Percentiles rank a stretch among this genome's conserved stretches.
These are phyloP conservation scores for Rhinocladiella similis DNA, from an alignment of 2,329 filamentous ascomycete species.

Conservation along the genomic window DNA sequence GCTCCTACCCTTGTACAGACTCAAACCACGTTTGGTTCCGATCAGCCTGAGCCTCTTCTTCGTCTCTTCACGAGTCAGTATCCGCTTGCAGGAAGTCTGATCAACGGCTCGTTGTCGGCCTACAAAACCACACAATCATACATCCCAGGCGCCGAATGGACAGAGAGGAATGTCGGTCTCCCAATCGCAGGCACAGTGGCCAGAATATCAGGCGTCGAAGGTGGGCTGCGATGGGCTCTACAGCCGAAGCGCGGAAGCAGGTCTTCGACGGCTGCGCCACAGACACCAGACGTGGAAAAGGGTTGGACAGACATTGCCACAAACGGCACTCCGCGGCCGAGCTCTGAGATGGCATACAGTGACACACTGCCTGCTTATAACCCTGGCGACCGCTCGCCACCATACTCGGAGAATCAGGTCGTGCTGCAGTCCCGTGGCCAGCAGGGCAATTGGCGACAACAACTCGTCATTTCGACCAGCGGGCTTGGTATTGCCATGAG, in stretches of 20 bases:
- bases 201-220: conserved; percentile 82
- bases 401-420: conserved; percentile 26
- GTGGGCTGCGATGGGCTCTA: conserved; percentile 81
- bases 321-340: conserved; percentile 16
- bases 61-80: conserved; percentile 86
- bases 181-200: conserved; percentile 85
- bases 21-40: conserved; percentile 38
- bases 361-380: conserved; percentile 85
- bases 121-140: conserved; percentile 89
- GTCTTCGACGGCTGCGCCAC: conserved; percentile 7
- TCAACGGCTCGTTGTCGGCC: conserved; percentile 78
- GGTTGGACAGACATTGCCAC: conserved; percentile 21
- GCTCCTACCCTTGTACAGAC: conserved; percentile 50
- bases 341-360: conserved; percentile 39
- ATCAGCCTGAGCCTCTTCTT: conserved; percentile 74
- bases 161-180: conserved; percentile 79
- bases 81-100: conserved; percentile 79
- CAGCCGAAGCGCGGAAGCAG: conserved; percentile 39
- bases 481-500: conserved; percentile 90
- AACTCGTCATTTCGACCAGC: conserved; percentile 85
- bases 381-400: conserved; percentile 51
- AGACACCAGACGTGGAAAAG: conserved; percentile 26
- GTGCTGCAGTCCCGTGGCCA: conserved; percentile 29
- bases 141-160: conserved; percentile 84
- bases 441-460: conserved; percentile 68